A percentile compares a stretch with the other conserved stretches of the same genome.
These are phyloP conservation scores for Pistacia vera DNA, from an alignment of 345 rosid genomes.

Conservation along the genomic window DNA sequence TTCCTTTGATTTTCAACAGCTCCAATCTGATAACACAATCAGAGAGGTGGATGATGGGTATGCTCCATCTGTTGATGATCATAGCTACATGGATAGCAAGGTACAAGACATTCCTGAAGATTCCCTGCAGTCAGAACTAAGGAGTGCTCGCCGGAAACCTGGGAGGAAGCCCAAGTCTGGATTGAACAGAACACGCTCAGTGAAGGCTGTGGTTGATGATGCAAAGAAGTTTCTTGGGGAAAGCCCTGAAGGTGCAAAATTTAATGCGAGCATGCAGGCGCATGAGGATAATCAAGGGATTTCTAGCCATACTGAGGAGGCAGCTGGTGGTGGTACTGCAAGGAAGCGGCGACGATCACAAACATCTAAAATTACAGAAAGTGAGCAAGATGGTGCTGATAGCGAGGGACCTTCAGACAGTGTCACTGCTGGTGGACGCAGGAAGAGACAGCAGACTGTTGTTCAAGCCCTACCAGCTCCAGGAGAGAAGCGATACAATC, in stretches of 20 bases:
- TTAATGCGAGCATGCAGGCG: slow-evolving; percentile 26
- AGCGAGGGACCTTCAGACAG: slow-evolving; percentile 72
- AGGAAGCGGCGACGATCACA: slow-evolving; percentile 60
- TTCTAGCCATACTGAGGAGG: slow-evolving; percentile 38
- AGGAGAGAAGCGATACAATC: slow-evolving; percentile 74
- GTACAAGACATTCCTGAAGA: slow-evolving; percentile 51
- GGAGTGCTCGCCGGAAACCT: slow-evolving; percentile 40
- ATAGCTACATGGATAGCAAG: slow-evolving; percentile 54
- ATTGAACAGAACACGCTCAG: slow-evolving; percentile 45
- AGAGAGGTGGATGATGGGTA: slow-evolving; percentile 36
- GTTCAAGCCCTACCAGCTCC: slow-evolving; percentile 45
- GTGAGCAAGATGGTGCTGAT: slow-evolving; percentile 57
- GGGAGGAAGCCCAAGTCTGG: slow-evolving; percentile 55
- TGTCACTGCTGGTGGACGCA: slow-evolving; percentile 57
- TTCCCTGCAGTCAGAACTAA: slow-evolving; percentile 57
- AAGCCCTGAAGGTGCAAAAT: slow-evolving; percentile 36
- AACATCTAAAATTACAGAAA: slow-evolving; percentile 42
- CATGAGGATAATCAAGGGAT: slow-evolving; percentile 39
- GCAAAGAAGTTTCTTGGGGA: slow-evolving; percentile 51
- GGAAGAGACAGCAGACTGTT: slow-evolving; percentile 60
- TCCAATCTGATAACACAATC: slow-evolving; percentile 31
- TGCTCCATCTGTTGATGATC: slow-evolving; percentile 54
- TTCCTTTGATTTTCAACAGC: slow-evolving; percentile 28
- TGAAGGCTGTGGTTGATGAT: slow-evolving; percentile 59
- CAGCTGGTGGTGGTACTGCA: slow-evolving; percentile 31